phyloP scores from a whole-genome alignment of 129 eudicot species.

The Arctium minus region DNA sequence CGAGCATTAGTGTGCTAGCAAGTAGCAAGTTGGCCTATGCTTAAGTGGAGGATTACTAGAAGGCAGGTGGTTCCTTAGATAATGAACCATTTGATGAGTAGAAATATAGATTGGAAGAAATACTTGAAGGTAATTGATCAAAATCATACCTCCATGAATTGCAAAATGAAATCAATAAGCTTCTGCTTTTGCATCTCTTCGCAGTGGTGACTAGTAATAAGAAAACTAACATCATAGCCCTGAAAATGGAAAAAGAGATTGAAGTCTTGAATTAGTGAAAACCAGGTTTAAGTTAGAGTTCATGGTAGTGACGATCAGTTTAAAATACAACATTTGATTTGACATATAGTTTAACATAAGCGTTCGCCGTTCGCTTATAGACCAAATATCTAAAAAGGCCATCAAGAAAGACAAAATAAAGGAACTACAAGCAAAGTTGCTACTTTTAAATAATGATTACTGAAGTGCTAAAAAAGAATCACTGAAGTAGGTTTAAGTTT shows the following conservation, averaged over 20 bases:
- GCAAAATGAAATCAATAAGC: slow-evolving; percentile 86
- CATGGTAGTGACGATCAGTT: no score
- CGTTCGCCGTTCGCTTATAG: no score
- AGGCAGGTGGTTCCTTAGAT: not conserved
- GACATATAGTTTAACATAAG: no score
- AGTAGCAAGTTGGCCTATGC: not conserved
- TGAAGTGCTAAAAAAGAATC: no score
- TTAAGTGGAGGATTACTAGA: not conserved
- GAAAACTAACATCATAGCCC: slow-evolving; percentile 93
- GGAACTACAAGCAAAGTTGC: no score
- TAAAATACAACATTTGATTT: no score
- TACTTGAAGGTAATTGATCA: not conserved
- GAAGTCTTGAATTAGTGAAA: not conserved
- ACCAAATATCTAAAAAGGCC: no score
- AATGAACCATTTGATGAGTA: not conserved
- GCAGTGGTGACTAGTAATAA: slow-evolving; percentile 76
- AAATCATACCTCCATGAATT: slow-evolving; percentile 77
- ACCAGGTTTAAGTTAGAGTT: not conserved
- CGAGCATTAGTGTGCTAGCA: not conserved
- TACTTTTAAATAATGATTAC: no score
- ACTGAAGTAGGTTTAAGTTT: not conserved
- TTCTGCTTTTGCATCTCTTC: slow-evolving; percentile 91
- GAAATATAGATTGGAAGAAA: not conserved
- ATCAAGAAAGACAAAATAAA: no score
- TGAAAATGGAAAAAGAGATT: slow-evolving; percentile 21